Conservation (phyloP, 2,329 filamentous ascomycete genomes). For the Apiospora malaysiana region DNA sequence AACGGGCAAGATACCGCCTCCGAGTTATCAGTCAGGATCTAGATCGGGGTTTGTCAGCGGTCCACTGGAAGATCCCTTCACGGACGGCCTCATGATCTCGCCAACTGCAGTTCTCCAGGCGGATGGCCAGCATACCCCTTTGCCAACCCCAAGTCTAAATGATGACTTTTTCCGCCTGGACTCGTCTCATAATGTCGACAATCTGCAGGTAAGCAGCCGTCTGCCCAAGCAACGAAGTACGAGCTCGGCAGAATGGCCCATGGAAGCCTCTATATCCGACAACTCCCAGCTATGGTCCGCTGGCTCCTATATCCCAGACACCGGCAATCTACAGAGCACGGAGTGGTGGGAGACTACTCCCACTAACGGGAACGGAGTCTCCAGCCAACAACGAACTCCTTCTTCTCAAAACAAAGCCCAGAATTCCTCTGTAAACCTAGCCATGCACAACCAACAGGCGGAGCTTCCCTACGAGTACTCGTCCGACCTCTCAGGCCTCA, state of each 20-base stretch:
- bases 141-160: background rate
- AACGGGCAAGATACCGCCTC: constrained; percentile 34
- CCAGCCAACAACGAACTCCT: background rate
- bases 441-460: constrained; percentile 47
- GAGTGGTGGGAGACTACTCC: constrained; percentile 36
- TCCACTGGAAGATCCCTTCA: constrained; percentile 40
- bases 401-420: constrained; percentile 5
- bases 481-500: constrained; percentile 48
- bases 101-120: background rate
- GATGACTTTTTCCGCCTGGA: constrained; percentile 32
- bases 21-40: constrained; percentile 26
- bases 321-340: constrained; percentile 26
- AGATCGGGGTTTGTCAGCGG: constrained; percentile 36
- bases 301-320: constrained; percentile 29
- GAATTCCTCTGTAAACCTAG: constrained; percentile 45
- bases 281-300: constrained; percentile 28
- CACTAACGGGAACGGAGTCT: constrained; percentile 10
- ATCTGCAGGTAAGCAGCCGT: constrained; percentile 24
- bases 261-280: constrained; percentile 37
- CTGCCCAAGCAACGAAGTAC: constrained; percentile 32
- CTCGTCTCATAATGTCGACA: constrained; percentile 26
- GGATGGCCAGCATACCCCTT: background rate
- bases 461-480: constrained; percentile 49
- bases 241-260: constrained; percentile 41
- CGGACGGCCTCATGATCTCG: background rate